phyloP scores from a whole-genome alignment of 495 filamentous ascomycete genomes.

The Penicillium atrosanguineum region DNA sequence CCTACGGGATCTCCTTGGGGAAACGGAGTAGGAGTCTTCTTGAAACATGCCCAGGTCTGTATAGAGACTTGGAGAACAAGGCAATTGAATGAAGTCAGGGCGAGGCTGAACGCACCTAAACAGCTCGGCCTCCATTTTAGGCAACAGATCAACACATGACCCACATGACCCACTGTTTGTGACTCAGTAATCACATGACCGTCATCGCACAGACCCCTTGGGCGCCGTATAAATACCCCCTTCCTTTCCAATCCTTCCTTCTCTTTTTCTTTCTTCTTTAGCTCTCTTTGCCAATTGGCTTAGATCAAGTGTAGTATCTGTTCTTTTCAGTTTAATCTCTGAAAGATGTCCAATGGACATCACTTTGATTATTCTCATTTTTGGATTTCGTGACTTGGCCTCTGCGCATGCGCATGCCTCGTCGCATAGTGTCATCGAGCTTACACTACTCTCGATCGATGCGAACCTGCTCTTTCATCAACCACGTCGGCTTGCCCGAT shows the following conservation, averaged over 20 bases:
- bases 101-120: no score
- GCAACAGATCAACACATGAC: no score
- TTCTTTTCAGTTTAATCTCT: conserved; percentile 98
- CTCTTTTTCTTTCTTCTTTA: conserved; percentile 50
- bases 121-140: no score
- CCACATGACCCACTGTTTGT: no score
- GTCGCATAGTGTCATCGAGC: conserved; percentile 77
- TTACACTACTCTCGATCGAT: conserved; percentile 84
- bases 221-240: conserved; percentile 29
- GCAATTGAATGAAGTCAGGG: no score
- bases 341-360: conserved; percentile 64
- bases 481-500: conserved; percentile 53
- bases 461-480: conserved; percentile 71
- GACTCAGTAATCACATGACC: no score
- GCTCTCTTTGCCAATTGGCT: conserved; percentile 59
- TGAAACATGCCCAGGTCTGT: no score
- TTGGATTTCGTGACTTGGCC: conserved; percentile 54
- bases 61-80: no score
- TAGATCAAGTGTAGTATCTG: conserved; percentile 99
- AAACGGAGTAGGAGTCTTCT: no score
- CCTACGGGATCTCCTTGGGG: no score
- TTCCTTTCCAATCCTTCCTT: conserved; percentile 24
- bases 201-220: conserved; percentile 11
- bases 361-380: conserved; percentile 87
- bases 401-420: conserved; percentile 81